Conservation (phyloP, 305 asterid species). For the Rubia tinctorum region DNA sequence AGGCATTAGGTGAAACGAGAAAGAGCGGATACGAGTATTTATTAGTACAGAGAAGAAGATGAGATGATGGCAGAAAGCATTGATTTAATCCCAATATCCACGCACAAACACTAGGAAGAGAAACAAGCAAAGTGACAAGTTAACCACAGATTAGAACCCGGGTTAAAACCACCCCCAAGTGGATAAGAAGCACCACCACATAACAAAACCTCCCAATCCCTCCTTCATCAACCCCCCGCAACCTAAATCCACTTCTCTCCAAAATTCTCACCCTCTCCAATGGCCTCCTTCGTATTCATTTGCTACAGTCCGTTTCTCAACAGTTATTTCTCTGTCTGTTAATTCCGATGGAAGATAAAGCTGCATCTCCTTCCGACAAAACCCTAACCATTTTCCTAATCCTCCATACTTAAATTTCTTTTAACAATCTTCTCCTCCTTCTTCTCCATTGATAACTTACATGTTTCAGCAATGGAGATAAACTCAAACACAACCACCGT, state of each 20-base stretch:
- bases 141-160: conserved; percentile 41
- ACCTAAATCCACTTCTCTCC: neutral
- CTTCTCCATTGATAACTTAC: neutral
- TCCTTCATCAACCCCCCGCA: conserved; percentile 20
- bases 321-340: neutral
- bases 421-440: too few species aligned
- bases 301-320: too few species aligned
- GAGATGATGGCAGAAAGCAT: neutral
- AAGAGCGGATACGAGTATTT: neutral
- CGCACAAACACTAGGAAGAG: too few species aligned
- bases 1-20: too few species aligned
- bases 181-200: conserved; percentile 82
- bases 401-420: conserved; percentile 14
- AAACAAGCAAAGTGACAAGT: conserved; percentile 16
- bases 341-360: conserved; percentile 23
- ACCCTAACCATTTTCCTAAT: conserved; percentile 37
- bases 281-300: too few species aligned
- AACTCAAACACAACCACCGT: conserved; percentile 10
- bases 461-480: conserved; percentile 54
- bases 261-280: neutral
- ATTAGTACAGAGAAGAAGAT: neutral
- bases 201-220: conserved; percentile 29
- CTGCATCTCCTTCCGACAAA: conserved; percentile 20
- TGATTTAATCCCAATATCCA: neutral
- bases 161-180: conserved; percentile 31